Base-by-base conservation (phyloP, 345 rosid species). In the Aurinia saxatilis region DNA sequence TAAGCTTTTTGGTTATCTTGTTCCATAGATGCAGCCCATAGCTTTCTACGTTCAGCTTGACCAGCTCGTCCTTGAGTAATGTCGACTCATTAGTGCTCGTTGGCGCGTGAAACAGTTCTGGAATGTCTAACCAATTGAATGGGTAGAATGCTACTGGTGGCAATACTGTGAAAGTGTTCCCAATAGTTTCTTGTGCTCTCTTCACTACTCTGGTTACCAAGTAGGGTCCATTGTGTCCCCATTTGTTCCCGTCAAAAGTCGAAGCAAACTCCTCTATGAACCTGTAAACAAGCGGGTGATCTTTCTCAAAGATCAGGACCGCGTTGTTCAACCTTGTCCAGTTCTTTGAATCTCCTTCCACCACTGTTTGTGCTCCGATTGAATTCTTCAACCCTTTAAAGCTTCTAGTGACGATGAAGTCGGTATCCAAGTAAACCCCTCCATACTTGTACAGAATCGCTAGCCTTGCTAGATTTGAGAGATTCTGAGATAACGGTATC, bases 141-240 rank as follows among this genome's bases (percentile, higher is more conserved):
- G 96, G 95, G 52, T 88, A 84, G 19, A 91, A 88, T 0, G 89
- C 88, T 68, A 30, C 62, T 0, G 90, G 95, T 0, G 82, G 77
- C 78, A 91, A 39, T 2, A 91, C 67, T 6, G 76, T 79, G 39
- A 86, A 77, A 67, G 61, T 82, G 23, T 50, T 70, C 10, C 79
- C 82, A 7, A 73, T 65, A 10, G 62, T 73, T 49, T 66, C 82
- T 38, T 67, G 58, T 7, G 73, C 73, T 73, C 73, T 82, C 49
- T 55, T 25, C 5, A 69, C 82, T 3, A 86, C 87, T 58, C 98
- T 79, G 5, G 84, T 84, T 12, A 88, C 86, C 77, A 91, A 42
- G 44, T 86, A 84, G 0, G 98, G 98, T 0, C 98, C 98, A 25
- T 88, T 88, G 37, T 91, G 80, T 5, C 96, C 96, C 95, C 98